Conservation (phyloP, 352 stramenopile genomes). For the Phytophthora boehmeriae region DNA sequence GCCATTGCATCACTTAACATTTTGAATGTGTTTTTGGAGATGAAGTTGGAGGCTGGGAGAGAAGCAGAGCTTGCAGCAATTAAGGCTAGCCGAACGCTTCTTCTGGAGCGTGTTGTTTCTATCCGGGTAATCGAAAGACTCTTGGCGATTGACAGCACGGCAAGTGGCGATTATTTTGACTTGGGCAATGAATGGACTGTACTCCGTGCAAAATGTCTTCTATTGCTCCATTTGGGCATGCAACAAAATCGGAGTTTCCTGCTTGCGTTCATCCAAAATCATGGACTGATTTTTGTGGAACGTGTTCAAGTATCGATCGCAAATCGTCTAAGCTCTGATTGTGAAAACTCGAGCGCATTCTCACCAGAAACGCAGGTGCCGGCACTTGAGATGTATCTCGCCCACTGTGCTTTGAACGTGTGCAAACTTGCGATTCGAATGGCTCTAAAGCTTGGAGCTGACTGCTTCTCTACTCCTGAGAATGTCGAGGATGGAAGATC, state of each 20-base stretch:
- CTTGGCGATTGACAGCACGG: conserved; percentile 15
- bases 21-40: conserved; percentile 67
- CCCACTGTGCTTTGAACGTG: conserved; percentile 68
- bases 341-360: not conserved
- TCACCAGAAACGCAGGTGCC: conserved; percentile 24
- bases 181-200: conserved; percentile 18
- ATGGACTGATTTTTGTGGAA: conserved; percentile 41
- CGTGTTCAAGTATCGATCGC: conserved; percentile 33
- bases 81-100: conserved; percentile 30
- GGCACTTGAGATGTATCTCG: conserved; percentile 50
- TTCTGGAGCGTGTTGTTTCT: conserved; percentile 46
- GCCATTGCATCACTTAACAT: conserved; percentile 65
- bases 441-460: conserved; percentile 66
- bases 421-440: conserved; percentile 62
- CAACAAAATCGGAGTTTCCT: conserved; percentile 53
- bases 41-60: conserved; percentile 34
- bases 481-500: conserved; percentile 26
- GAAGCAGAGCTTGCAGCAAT: conserved; percentile 35
- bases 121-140: conserved; percentile 40
- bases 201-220: conserved; percentile 66
- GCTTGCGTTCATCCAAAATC: conserved; percentile 39
- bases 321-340: conserved; percentile 19
- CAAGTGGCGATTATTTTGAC: conserved; percentile 4
- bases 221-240: conserved; percentile 65
- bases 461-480: conserved; percentile 56